Evolutionary conservation across 2,329 filamentous ascomycete genomes (phyloP).

Genomic region (Alternaria panax): DNA sequence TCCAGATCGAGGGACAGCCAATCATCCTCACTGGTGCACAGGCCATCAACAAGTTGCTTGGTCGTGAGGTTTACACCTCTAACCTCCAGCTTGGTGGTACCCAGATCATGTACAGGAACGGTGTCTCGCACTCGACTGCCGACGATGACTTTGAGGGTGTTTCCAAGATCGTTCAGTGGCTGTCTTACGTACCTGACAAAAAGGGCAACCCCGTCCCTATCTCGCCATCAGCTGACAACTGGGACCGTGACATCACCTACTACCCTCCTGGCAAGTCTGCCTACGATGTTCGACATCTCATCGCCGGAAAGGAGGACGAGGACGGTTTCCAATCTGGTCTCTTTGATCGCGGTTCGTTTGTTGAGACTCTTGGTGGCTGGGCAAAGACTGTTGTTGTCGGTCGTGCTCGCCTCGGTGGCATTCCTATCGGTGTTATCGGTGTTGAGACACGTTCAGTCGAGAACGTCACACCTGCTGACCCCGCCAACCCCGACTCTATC

Average conservation of each 20-base stretch:
- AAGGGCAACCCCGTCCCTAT: slow-evolving; percentile 94
- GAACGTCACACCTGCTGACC: slow-evolving; percentile 95
- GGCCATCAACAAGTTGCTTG: slow-evolving; percentile 96
- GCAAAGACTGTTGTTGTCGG: slow-evolving; percentile 95
- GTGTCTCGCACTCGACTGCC: slow-evolving; percentile 98
- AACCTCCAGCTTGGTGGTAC: slow-evolving; percentile 99
- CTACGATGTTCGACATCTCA: slow-evolving; percentile 94
- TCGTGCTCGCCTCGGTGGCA: slow-evolving; percentile 93
- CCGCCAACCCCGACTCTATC: slow-evolving; percentile 97
- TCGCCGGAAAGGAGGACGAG: slow-evolving; percentile 83
- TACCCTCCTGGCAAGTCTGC: slow-evolving; percentile 80
- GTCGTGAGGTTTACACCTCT: slow-evolving; percentile 97
- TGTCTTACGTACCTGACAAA: slow-evolving; percentile 96
- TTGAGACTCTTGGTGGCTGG: slow-evolving; percentile 96
- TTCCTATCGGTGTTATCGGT: slow-evolving; percentile 97
- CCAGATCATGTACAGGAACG: slow-evolving; percentile 99
- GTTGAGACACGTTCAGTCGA: slow-evolving; percentile 96
- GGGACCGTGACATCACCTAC: slow-evolving; percentile 92
- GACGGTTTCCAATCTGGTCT: slow-evolving; percentile 88
- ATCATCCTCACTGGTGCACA: slow-evolving; percentile 98
- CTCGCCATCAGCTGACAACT: slow-evolving; percentile 80
- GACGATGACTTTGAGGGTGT: slow-evolving; percentile 98
- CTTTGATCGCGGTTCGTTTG: slow-evolving; percentile 96
- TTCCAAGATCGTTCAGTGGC: slow-evolving; percentile 96
- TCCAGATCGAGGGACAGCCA: slow-evolving; percentile 98